Percentiles rank a stretch among this genome's conserved stretches.
phyloP scores from a whole-genome alignment of 1,284 basidiomycete genomes.

The Athelia psychrophila region DNA sequence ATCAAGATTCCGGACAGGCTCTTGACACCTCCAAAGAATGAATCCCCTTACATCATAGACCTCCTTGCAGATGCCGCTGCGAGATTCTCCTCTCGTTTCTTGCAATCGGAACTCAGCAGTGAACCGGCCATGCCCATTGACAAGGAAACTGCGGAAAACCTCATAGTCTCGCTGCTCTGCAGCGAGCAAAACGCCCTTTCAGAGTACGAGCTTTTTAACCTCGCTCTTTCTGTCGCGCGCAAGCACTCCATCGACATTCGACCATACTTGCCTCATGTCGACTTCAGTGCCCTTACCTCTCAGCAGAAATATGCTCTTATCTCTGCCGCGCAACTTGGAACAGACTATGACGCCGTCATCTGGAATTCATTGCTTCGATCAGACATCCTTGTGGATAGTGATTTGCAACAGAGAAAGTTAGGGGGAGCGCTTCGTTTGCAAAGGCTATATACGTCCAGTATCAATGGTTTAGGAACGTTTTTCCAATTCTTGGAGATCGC shows the following conservation, averaged over 20 bases:
- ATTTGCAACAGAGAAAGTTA: conserved; percentile 48
- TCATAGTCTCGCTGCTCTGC: conserved; percentile 43
- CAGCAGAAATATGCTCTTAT: conserved; percentile 52
- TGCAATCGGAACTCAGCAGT: conserved; percentile 17
- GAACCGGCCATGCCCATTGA: conserved; percentile 20
- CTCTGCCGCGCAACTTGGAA: conserved; percentile 33
- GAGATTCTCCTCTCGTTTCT: conserved; percentile 42
- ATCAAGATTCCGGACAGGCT: conserved; percentile 57
- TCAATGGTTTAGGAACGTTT: conserved; percentile 50
- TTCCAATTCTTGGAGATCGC: conserved; percentile 59
- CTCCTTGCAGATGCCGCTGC: conserved; percentile 44
- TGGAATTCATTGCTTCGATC: conserved; percentile 64
- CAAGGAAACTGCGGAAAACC: conserved; percentile 33
- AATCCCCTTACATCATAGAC: conserved; percentile 49
- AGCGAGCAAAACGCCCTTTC: conserved; percentile 49
- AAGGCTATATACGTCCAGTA: conserved; percentile 54
- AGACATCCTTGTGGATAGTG: conserved; percentile 47
- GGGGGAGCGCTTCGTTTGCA: conserved; percentile 53
- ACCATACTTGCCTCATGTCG: conserved; percentile 45
- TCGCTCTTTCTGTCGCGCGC: conserved; percentile 42
- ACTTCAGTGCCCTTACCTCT: conserved; percentile 50
- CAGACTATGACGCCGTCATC: conserved; percentile 40
- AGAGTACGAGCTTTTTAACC: conserved; percentile 55
- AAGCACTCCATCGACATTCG: conserved; percentile 41
- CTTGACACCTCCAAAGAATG: conserved; percentile 38